Evolutionary conservation across 352 stramenopile species (phyloP), one percentile per base, ranked within the genome.

Genomic region (Plasmopara muralis): DNA sequence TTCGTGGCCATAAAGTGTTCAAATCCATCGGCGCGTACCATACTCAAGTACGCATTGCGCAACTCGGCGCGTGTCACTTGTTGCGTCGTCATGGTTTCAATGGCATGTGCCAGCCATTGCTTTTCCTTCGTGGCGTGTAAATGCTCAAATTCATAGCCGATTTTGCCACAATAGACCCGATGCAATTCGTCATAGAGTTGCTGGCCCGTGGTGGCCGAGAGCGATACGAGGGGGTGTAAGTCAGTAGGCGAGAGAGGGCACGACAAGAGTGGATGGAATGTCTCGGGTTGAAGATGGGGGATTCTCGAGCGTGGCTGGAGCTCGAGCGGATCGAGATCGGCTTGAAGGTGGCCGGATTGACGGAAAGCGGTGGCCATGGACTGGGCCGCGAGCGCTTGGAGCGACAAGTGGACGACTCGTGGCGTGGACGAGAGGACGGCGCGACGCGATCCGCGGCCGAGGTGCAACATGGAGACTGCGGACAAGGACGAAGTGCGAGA

Each of bases 1-100:
- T 92, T 92, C 53, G 85, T 90, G 18, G 66, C 79, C 70, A 93
- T 84, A 55, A 95, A 95, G 20, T 43, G 79, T 55, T 95, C 85
- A 47, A 93, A 95, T 45, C 81, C 71, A 30, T 94, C 77, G 4
- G 82, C 83, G 50, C 76, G 79, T 37, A 88, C 47, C 82, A 94
- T 90, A 54, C 50, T 78, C 31, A 72, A 83, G 68, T 86, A 89
- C 16, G 81, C 75, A 53, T 90, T 90, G 60, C 78, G 77, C 46
- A 89, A 35, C 25, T 89, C 79, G 0, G 77, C 78, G 5, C 82
- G 77, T n/a, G 68, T 60, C 28, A 91, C 77, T 0, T 78, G 67
- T 1, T 30, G 50, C 5, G 46, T 16, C 37, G 68, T 57, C 15
- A 80, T 13, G 7, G 70, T 67, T 53, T 94, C 83, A 5, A 66